phyloP scores from a whole-genome alignment of 2,329 filamentous ascomycete species.

The Diaporthe vexans region DNA sequence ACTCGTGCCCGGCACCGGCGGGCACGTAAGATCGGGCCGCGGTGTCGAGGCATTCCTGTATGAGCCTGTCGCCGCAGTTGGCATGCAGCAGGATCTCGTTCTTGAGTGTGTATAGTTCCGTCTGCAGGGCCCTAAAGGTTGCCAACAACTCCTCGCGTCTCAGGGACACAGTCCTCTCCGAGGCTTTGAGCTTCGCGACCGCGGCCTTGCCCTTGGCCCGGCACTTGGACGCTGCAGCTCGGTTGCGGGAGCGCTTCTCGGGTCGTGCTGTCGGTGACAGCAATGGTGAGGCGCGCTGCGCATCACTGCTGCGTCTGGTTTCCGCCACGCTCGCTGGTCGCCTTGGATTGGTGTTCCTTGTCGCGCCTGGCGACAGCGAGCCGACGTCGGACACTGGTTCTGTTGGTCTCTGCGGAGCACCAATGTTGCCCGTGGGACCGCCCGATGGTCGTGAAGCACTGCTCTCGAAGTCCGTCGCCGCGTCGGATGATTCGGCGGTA shows the following conservation, averaged over 20 bases:
- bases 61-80: conserved; percentile 47
- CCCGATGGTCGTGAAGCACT: no score
- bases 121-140: conserved; percentile 43
- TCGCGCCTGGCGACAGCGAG: no score
- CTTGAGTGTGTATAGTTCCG: conserved; percentile 49
- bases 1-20: no score
- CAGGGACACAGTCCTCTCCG: conserved; percentile 42
- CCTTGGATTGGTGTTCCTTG: no score
- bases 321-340: no score
- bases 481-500: no score
- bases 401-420: no score
- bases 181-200: conserved; percentile 45
- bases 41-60: conserved; percentile 47
- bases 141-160: conserved; percentile 44
- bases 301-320: no score
- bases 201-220: conserved; percentile 49
- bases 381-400: no score
- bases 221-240: conserved; percentile 49
- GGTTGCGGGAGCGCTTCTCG: conserved; percentile 46
- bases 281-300: no score
- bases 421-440: no score
- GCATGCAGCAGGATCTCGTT: conserved; percentile 49
- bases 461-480: no score
- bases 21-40: conserved; percentile 39
- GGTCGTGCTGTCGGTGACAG: not conserved